phyloP scores from a whole-genome alignment of 768 basidiomycete species.

The Coprinopsis strossmayeri region DNA sequence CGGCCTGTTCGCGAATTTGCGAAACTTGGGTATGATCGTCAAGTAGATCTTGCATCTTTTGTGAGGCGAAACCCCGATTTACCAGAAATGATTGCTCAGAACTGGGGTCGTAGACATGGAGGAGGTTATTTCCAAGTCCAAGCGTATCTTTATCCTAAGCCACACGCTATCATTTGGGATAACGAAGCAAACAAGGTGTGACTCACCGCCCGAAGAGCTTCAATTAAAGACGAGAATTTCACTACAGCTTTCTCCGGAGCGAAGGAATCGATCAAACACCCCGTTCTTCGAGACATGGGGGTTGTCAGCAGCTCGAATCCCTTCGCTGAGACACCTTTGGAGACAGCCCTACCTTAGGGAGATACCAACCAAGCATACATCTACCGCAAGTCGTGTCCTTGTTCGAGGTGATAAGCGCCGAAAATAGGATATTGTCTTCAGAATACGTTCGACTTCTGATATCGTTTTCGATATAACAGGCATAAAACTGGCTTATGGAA shows the following conservation, averaged over 20 bases:
- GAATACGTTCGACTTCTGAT: background rate
- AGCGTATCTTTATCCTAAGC: too few relatives aligned
- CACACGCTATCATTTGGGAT: too few relatives aligned
- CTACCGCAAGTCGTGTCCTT: background rate
- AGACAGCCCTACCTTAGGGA: background rate
- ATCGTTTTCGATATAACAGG: too few relatives aligned
- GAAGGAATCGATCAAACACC: conserved; percentile 6
- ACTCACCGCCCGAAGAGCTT: background rate
- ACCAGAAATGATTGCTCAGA: conserved; percentile 4
- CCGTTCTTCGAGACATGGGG: background rate
- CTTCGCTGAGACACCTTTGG: background rate
- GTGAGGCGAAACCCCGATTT: background rate
- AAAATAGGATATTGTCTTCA: background rate
- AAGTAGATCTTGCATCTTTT: background rate
- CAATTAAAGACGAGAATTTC: background rate
- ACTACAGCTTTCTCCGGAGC: background rate
- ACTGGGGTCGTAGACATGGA: conserved; percentile 1
- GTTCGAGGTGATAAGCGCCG: background rate
- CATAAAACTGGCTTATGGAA: too few relatives aligned
- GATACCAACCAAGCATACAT: background rate
- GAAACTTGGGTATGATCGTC: too few relatives aligned
- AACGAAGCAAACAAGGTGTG: too few relatives aligned
- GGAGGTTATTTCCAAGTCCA: background rate
- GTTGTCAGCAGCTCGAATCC: too few relatives aligned
- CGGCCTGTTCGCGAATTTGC: background rate